Base-by-base conservation (phyloP, 1,284 basidiomycete species). In the Anthracocystis setariae region DNA sequence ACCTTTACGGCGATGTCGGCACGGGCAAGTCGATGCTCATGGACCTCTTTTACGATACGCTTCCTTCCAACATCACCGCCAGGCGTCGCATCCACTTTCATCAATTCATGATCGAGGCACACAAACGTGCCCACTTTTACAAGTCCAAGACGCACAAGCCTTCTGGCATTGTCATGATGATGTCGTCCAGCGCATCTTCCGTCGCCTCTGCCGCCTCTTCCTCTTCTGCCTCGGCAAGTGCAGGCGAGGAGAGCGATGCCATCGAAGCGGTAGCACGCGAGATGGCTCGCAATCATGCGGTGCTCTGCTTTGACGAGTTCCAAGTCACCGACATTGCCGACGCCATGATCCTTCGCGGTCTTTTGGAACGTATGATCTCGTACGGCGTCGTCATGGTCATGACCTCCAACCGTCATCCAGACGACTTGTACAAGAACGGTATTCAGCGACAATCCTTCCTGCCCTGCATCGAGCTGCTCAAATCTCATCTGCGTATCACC, bases 261-360 rank as follows among this genome's bases (percentile, higher is more conserved):
- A 92, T 97, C 73, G 86, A 89, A 20, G 92, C 92, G 35, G 93
- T 97, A 1, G 94, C 94, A 1, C 86, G 91, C 60, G 92, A 94
- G 77, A 85, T 99, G 59, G 94, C 95, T 5, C 88, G 87, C 39
- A 90, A 74, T 37, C 53, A 66, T 35, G 49, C 72, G 33, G 89
- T 99, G 2, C 85, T 99, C 37, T 98, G 95, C 82, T 97, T 99
- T 81, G 95, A 98, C 82, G 96, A 99, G 85, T 98, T 98, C 81
- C 95, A 98, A 88, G 93, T 98, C 10, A 97, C 94, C 13, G 95
- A 98, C 84, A 98, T 98, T 74, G 95, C 92, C 18, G 94, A 98
- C 77, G 96, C 96, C 12, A 98, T 99, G 96, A 94, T 99, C 64
- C 87, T 99, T 29, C 87, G 95, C 25, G 88, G 93, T 49, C 85